Evolutionary conservation across 345 rosid species (phyloP).

Genomic region (Eucalyptus lansdowneana): DNA sequence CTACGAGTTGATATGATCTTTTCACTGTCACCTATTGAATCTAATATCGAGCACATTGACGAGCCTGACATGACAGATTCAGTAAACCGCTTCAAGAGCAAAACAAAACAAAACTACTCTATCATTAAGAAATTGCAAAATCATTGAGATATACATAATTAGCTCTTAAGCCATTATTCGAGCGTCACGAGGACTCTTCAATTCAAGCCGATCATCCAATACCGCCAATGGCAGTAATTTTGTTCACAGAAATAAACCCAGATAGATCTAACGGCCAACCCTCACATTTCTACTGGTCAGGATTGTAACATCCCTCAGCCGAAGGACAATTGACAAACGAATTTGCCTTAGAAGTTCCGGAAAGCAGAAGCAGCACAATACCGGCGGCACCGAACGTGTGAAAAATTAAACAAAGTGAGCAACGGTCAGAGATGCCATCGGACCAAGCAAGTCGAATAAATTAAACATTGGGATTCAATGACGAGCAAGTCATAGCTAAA

Average conservation of each 20-base stretch:
- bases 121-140: neutral
- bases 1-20: neutral
- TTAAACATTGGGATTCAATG: too few relatives aligned
- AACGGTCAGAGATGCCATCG: neutral
- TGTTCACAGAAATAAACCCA: neutral
- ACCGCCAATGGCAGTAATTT: neutral
- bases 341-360: neutral
- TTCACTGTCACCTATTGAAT: neutral
- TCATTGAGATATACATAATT: neutral
- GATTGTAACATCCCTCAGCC: neutral
- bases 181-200: too few relatives aligned
- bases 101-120: neutral
- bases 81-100: neutral
- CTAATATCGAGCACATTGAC: neutral
- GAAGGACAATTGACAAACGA: neutral
- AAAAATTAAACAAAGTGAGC: neutral
- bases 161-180: neutral
- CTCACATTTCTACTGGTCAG: neutral
- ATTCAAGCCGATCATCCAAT: neutral
- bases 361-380: neutral
- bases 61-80: neutral
- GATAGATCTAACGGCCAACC: neutral
- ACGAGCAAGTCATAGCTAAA: neutral
- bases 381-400: neutral
- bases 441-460: neutral